A percentile compares a stretch with the other conserved stretches of the same genome.
These are phyloP conservation scores for Colletotrichum lupini DNA, from an alignment of 2,329 filamentous ascomycete species.

Conservation along the genomic window DNA sequence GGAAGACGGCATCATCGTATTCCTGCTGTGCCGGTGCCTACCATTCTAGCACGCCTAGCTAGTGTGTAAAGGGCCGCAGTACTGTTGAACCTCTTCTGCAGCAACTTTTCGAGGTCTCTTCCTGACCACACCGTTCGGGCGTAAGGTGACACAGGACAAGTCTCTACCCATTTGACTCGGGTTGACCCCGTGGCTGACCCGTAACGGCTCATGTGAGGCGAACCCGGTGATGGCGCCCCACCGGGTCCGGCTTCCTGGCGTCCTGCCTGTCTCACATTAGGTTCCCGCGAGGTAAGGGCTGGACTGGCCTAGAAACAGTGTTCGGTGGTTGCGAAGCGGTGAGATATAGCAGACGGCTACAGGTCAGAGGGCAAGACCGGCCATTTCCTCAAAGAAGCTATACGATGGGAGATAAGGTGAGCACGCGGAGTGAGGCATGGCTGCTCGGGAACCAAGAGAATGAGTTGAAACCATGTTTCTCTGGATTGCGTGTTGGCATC, in stretches of 20 bases:
- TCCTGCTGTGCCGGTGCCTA: neutral
- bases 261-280: neutral
- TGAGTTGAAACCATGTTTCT: neutral
- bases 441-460: neutral
- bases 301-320: neutral
- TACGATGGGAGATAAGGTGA: neutral
- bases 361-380: neutral
- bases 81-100: neutral
- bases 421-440: neutral
- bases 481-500: neutral
- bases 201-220: neutral
- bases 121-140: neutral
- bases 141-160: neutral
- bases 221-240: neutral
- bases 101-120: neutral
- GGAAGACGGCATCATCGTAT: conserved; percentile 2
- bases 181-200: neutral
- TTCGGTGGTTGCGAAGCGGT: neutral
- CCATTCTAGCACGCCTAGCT: neutral
- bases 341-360: neutral
- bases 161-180: neutral
- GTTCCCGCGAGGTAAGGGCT: neutral
- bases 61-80: neutral
- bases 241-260: conserved; percentile 3
- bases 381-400: neutral